phyloP scores from a whole-genome alignment of 1,139 yeast species.

The Debaryomyces udenii region DNA sequence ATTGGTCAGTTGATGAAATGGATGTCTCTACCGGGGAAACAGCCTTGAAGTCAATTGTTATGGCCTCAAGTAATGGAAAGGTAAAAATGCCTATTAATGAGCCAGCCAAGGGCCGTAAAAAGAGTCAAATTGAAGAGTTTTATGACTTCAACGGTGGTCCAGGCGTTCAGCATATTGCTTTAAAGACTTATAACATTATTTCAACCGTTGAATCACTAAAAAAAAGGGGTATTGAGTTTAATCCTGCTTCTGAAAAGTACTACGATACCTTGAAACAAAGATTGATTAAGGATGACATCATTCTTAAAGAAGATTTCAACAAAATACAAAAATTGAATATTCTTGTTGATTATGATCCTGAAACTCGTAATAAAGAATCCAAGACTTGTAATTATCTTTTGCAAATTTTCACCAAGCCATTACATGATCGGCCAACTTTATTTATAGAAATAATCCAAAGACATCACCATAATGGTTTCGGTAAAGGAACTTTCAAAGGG shows the following conservation, averaged over 20 bases:
- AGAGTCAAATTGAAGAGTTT: constrained; percentile 83
- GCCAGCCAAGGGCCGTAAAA: constrained; percentile 68
- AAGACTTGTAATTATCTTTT: constrained; percentile 61
- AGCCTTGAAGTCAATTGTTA: constrained; percentile 72
- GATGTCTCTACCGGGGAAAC: constrained; percentile 71
- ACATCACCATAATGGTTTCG: constrained; percentile 79
- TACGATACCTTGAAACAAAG: constrained; percentile 53
- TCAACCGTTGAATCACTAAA: constrained; percentile 56
- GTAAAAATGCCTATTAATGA: constrained; percentile 85
- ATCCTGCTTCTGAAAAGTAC: constrained; percentile 57
- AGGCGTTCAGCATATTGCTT: constrained; percentile 82
- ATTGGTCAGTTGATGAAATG: constrained; percentile 82
- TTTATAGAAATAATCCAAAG: constrained; percentile 83
- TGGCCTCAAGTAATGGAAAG: constrained; percentile 67
- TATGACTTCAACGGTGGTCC: constrained; percentile 75
- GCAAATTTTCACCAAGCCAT: constrained; percentile 77
- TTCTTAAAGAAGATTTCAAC: constrained; percentile 49
- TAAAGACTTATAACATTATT: constrained; percentile 62
- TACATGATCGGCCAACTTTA: constrained; percentile 77
- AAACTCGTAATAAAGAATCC: constrained; percentile 29
- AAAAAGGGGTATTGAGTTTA: constrained; percentile 69
- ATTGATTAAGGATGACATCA: constrained; percentile 35
- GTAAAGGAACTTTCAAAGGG: constrained; percentile 84
- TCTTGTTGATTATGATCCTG: constrained; percentile 72
- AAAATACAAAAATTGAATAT: constrained; percentile 53